Conservation (phyloP, 2,329 filamentous ascomycete species). For the Myriosclerotinia curreyana region DNA sequence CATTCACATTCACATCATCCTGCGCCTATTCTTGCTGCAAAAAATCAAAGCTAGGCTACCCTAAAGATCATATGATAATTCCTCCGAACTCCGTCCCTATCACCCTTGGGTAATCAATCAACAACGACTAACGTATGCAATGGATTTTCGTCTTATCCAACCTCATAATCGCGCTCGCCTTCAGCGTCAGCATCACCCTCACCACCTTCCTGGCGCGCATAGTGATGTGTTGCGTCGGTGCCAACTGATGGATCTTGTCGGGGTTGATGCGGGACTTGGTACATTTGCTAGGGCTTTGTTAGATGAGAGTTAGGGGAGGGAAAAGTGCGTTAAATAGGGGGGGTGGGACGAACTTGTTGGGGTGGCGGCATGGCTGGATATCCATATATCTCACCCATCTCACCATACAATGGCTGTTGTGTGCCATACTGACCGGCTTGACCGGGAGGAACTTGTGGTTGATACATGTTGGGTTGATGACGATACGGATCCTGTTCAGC, state of each 20-base stretch:
- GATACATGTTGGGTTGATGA: slow-evolving; percentile 75
- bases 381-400: slow-evolving; percentile 80
- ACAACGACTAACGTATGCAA: slow-evolving; percentile 10
- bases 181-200: slow-evolving; percentile 46
- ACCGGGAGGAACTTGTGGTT: slow-evolving; percentile 71
- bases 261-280: slow-evolving; percentile 42
- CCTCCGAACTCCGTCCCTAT: slow-evolving; percentile 23
- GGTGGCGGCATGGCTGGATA: slow-evolving; percentile 77
- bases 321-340: background rate
- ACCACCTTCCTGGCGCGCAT: slow-evolving; percentile 42
- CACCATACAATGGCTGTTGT: slow-evolving; percentile 72
- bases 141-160: slow-evolving; percentile 32
- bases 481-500: slow-evolving; percentile 73
- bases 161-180: slow-evolving; percentile 46
- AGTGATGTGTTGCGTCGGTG: slow-evolving; percentile 41
- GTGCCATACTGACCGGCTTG: slow-evolving; percentile 72
- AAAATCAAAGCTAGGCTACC: slow-evolving; percentile 15
- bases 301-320: slow-evolving; percentile 13
- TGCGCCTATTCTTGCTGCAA: slow-evolving; percentile 19
- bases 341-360: slow-evolving; percentile 65
- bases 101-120: slow-evolving; percentile 8
- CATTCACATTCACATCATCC: slow-evolving; percentile 16
- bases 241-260: slow-evolving; percentile 42
- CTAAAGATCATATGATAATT: slow-evolving; percentile 11
- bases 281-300: slow-evolving; percentile 40